Evolutionary conservation across 164 flowering plant genomes (phyloP).

Genomic region (Magnolia sinica): DNA sequence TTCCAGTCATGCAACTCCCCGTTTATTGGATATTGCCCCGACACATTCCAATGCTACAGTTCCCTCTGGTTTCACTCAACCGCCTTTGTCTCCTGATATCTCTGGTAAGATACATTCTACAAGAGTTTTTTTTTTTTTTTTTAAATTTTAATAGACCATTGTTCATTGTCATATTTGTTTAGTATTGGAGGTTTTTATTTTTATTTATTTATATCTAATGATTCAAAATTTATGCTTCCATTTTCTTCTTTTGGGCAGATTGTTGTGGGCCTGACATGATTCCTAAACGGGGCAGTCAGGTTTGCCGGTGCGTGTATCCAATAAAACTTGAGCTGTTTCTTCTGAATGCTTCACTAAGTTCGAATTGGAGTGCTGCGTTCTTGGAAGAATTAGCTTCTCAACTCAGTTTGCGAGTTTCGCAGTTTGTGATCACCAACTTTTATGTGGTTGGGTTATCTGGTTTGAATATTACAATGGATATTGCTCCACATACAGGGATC

Average conservation of each 20-base stretch:
- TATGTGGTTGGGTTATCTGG: constrained; percentile 57
- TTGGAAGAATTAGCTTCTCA: constrained; percentile 67
- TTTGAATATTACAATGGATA: constrained; percentile 86
- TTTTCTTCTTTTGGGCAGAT: constrained; percentile 36
- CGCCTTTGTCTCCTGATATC: constrained; percentile 62
- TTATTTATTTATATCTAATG: background rate
- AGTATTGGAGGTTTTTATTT: background rate
- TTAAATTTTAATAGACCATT: background rate
- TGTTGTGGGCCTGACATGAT: constrained; percentile 81
- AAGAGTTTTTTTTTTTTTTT: too few species aligned
- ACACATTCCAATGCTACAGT: constrained; percentile 14
- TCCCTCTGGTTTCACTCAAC: constrained; percentile 52
- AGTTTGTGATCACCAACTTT: constrained; percentile 78
- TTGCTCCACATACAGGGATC: constrained; percentile 75
- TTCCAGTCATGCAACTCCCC: constrained; percentile 29
- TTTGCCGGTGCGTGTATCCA: constrained; percentile 93
- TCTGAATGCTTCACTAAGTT: constrained; percentile 64
- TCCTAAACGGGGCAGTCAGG: constrained; percentile 54
- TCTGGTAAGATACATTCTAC: constrained; percentile 44
- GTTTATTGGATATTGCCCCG: constrained; percentile 21
- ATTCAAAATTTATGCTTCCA: constrained; percentile 9
- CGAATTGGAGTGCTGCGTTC: constrained; percentile 65
- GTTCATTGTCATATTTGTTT: background rate
- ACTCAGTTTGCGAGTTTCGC: constrained; percentile 62
- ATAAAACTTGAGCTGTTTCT: constrained; percentile 82